Evolutionary conservation across 2,329 filamentous ascomycete genomes (phyloP), one percentile per base, ranked within the genome.

Genomic region (Diaporthe sp.): DNA sequence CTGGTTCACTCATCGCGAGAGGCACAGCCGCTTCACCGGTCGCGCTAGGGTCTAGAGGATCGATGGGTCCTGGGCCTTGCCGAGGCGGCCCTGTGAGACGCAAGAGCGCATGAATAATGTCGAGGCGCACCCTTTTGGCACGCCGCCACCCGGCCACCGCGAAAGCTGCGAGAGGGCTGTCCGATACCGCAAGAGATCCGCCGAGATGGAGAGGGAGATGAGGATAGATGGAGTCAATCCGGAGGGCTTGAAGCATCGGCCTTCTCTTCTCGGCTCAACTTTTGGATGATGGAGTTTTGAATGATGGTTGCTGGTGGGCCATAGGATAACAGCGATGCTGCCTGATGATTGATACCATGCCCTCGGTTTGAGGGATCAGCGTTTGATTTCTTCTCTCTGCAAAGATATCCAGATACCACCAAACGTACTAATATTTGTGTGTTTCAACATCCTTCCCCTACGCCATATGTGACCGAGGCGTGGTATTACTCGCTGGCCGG

Each of bases 1-100:
- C 80, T 95, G 91, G 87, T 91, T 86, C 82, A 85, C 84, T 76
- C 85, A 89, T 79, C 86, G 89, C 61, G 85, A 90, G 64, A 83
- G 83, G 42, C 85, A 86, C 77, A 87, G 86, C 25, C 86, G 87
- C 68, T 92, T 91, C 81, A 92, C 91, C 42, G 90, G 90, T 71
- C 86, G 91, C 67, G 91, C 89, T 40, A 87, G 81, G 74, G 87
- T 91, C 75, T 89, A 84, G 81, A 76, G 66, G 61, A n/a, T n/a
- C n/a, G n/a, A n/a, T n/a, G n/a, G n/a, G n/a, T n/a, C n/a, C n/a
- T n/a, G n/a, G n/a, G n/a, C n/a, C 54, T 74, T 58, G 58, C 47
- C 9, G 28, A 22, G 64, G 30, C 19, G n/a, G 1, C 5, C 12
- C 33, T 15, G 33, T 12, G 33, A 54, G 8, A 22, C 15, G 33